Percentiles rank a stretch among this genome's conserved stretches.
Conservation (phyloP, 768 basidiomycete genomes). For the Amanita jacksonii region DNA sequence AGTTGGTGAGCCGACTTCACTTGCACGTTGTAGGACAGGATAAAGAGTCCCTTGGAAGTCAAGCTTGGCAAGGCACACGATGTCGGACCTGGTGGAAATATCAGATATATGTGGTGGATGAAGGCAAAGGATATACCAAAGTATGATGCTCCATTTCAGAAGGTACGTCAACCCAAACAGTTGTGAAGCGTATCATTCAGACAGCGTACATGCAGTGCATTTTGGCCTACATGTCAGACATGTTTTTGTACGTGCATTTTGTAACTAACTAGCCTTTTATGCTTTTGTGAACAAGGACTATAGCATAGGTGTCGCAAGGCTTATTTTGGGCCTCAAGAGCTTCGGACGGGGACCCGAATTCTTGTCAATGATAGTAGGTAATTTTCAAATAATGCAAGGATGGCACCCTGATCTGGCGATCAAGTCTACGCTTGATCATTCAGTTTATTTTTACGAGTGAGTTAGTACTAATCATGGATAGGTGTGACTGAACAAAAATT, state of each 20-base stretch:
- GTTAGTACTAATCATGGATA: slow-evolving; percentile 12
- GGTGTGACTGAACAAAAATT: slow-evolving; percentile 1
- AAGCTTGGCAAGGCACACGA: slow-evolving; percentile 41
- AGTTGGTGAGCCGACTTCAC: neutral
- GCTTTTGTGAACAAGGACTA: slow-evolving; percentile 7
- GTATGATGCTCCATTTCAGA: slow-evolving; percentile 68
- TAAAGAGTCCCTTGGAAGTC: slow-evolving; percentile 58
- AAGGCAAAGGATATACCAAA: slow-evolving; percentile 56
- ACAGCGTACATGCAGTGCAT: slow-evolving; percentile 39
- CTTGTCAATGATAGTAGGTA: slow-evolving; percentile 53
- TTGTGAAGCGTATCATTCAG: neutral
- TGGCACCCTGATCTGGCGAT: neutral
- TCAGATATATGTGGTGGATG: slow-evolving; percentile 71
- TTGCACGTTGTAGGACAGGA: slow-evolving; percentile 42
- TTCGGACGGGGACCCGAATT: slow-evolving; percentile 38
- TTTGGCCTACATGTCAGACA: slow-evolving; percentile 68
- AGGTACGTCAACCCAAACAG: slow-evolving; percentile 31
- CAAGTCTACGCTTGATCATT: slow-evolving; percentile 70
- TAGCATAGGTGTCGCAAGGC: slow-evolving; percentile 49
- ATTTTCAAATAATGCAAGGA: neutral
- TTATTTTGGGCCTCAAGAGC: slow-evolving; percentile 44
- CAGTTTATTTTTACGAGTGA: slow-evolving; percentile 73
- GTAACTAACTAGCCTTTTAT: neutral
- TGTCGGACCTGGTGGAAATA: slow-evolving; percentile 33
- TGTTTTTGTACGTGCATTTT: slow-evolving; percentile 53